phyloP scores from a whole-genome alignment of 2,329 filamentous ascomycete species.

The Bipolaris zeicola region DNA sequence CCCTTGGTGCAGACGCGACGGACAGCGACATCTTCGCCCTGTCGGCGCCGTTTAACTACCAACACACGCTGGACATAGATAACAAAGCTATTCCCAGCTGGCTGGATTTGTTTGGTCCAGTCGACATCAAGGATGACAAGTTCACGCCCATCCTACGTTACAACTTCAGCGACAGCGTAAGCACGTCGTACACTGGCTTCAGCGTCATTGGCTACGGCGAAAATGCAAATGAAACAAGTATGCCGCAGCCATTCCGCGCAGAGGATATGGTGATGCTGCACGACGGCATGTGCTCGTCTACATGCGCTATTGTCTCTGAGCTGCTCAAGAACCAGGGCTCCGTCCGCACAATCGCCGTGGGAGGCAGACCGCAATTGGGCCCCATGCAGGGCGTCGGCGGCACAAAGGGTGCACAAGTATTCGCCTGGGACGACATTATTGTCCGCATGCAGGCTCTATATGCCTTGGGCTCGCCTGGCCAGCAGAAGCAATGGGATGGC shows the following conservation, averaged over 20 bases:
- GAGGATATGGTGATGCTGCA: slow-evolving; percentile 51
- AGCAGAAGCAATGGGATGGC: slow-evolving; percentile 38
- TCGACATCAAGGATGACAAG: slow-evolving; percentile 35
- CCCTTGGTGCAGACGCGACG: slow-evolving; percentile 30
- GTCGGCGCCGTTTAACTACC: slow-evolving; percentile 41
- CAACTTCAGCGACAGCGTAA: slow-evolving; percentile 44
- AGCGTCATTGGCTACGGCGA: slow-evolving; percentile 39
- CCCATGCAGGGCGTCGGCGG: slow-evolving; percentile 55
- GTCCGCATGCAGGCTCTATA: slow-evolving; percentile 39
- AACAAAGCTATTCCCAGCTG: slow-evolving; percentile 42
- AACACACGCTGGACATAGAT: slow-evolving; percentile 38
- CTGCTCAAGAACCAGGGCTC: slow-evolving; percentile 53
- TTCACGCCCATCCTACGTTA: slow-evolving; percentile 47
- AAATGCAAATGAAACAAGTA: slow-evolving; percentile 37
- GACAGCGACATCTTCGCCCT: slow-evolving; percentile 31
- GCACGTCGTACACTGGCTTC: slow-evolving; percentile 38
- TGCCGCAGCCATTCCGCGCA: slow-evolving; percentile 45
- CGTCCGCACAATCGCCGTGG: slow-evolving; percentile 51
- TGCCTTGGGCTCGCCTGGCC: slow-evolving; percentile 38
- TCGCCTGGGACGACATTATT: slow-evolving; percentile 43
- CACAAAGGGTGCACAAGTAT: slow-evolving; percentile 51
- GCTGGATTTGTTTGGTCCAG: slow-evolving; percentile 46
- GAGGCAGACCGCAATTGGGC: slow-evolving; percentile 49
- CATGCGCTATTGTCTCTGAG: slow-evolving; percentile 55
- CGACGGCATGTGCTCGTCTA: slow-evolving; percentile 55